Conservation (phyloP, 345 rosid species). For the Eucalyptus marginata region DNA sequence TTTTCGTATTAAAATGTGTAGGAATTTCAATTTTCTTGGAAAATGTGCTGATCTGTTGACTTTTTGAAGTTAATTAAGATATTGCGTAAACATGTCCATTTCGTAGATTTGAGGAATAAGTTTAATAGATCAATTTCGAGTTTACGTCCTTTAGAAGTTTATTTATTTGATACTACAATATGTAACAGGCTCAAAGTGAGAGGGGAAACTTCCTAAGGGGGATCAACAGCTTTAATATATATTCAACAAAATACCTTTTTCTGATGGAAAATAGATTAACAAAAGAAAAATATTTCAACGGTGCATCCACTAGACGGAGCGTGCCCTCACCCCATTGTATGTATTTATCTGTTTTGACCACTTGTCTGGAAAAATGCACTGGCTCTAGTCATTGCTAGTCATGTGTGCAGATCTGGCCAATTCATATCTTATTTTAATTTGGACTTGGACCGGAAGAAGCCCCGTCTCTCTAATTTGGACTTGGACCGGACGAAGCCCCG, state of each 20-base stretch:
- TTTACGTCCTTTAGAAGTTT: not conserved
- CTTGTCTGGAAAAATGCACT: too few relatives aligned
- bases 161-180: too few relatives aligned
- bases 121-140: not conserved
- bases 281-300: not conserved
- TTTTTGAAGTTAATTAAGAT: too few relatives aligned
- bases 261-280: not conserved
- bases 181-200: not conserved
- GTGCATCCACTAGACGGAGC: not conserved
- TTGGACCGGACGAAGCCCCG: too few relatives aligned
- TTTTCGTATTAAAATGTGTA: not conserved
- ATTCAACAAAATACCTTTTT: not conserved
- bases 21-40: not conserved
- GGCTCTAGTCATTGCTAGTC: too few relatives aligned
- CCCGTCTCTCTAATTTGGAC: too few relatives aligned
- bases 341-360: too few relatives aligned
- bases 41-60: too few relatives aligned
- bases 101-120: not conserved
- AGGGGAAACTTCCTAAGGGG: not conserved
- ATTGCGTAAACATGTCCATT: not conserved
- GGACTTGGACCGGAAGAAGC: too few relatives aligned
- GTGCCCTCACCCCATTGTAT: not conserved
- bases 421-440: too few relatives aligned
- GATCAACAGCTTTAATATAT: not conserved
- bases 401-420: too few relatives aligned